phyloP scores from a whole-genome alignment of 768 basidiomycete genomes.

The Exsudoporus frostii region DNA sequence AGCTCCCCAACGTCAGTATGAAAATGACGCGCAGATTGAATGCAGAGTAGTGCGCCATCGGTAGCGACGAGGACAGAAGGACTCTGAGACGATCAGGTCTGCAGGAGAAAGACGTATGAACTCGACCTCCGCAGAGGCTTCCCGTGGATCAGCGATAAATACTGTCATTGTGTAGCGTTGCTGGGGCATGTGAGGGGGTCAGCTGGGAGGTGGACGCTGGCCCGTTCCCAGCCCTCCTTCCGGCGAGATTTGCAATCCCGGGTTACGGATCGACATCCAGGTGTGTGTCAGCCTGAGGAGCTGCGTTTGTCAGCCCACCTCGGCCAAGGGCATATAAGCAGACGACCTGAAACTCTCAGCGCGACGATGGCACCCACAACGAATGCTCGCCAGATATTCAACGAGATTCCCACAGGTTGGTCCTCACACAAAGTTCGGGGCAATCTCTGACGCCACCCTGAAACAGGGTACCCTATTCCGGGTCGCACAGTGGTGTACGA shows the following conservation, averaged over 20 bases:
- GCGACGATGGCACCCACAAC: conserved; percentile 14
- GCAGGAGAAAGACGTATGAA: neutral
- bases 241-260: neutral
- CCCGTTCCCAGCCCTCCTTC: no score
- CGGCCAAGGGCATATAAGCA: neutral
- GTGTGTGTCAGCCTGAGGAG: no score
- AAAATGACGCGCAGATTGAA: neutral
- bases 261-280: no score
- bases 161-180: neutral
- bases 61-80: neutral
- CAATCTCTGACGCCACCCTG: neutral
- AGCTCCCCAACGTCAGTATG: neutral
- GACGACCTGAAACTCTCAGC: neutral
- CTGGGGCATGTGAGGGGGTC: neutral
- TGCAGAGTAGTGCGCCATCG: neutral
- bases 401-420: conserved; percentile 30
- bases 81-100: neutral
- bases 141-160: neutral
- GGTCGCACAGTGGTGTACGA: conserved; percentile 50
- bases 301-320: neutral
- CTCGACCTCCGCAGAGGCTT: neutral
- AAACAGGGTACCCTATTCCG: conserved; percentile 36
- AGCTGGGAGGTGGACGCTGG: neutral
- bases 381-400: conserved; percentile 39
- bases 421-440: neutral